phyloP scores from a whole-genome alignment of 225 moss, liverwort and hornwort genomes.

The Climacium dendroides region DNA sequence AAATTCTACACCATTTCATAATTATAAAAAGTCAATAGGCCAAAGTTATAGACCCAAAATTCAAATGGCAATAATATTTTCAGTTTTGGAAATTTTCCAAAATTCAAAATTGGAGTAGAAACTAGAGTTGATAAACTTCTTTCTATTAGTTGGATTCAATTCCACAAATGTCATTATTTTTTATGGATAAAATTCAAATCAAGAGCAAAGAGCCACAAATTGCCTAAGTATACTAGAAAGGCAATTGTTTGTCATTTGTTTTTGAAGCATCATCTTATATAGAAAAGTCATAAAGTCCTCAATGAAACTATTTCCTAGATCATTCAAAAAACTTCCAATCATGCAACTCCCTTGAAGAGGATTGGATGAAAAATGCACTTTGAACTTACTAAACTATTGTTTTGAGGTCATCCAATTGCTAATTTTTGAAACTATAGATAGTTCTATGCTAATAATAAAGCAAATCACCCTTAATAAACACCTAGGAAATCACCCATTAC shows the following conservation, averaged over 20 bases:
- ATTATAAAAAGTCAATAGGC: background rate
- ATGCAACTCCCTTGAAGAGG: too few species aligned
- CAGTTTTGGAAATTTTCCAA: fast-evolving
- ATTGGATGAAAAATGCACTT: too few species aligned
- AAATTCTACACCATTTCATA: background rate
- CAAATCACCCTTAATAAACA: too few species aligned
- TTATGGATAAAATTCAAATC: background rate
- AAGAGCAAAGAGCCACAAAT: background rate
- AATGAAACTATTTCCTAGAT: background rate
- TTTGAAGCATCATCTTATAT: background rate
- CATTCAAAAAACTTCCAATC: too few species aligned
- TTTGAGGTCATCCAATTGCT: too few species aligned
- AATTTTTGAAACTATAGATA: too few species aligned
- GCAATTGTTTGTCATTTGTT: fast-evolving
- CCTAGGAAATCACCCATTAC: too few species aligned
- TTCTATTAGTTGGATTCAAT: too few species aligned
- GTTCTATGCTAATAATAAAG: too few species aligned
- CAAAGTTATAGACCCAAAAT: background rate
- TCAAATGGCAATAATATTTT: background rate
- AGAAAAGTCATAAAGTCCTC: background rate
- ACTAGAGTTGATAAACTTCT: background rate
- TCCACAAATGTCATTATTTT: background rate
- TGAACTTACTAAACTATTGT: too few species aligned
- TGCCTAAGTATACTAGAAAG: background rate
- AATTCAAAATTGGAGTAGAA: background rate